Conservation (phyloP, 345 rosid genomes). For the Brassica nigra region DNA sequence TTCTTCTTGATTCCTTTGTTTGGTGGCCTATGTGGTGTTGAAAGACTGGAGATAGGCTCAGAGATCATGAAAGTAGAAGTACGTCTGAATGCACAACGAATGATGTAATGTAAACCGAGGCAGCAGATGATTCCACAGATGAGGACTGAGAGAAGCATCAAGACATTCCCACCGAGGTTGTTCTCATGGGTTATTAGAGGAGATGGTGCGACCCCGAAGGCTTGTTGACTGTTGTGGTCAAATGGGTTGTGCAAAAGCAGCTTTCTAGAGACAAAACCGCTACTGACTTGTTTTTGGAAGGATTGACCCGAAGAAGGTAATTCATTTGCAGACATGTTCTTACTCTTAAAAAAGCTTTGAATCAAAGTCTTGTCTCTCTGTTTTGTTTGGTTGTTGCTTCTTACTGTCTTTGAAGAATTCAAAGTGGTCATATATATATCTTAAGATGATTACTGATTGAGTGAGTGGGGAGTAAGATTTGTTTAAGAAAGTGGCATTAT, state of each 20-base stretch:
- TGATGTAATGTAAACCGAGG: background rate
- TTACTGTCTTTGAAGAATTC: background rate
- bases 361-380: conserved; percentile 2
- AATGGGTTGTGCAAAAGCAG: background rate
- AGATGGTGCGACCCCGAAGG: background rate
- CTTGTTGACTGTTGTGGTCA: background rate
- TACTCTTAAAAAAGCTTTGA: background rate
- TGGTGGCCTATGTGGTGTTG: background rate
- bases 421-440: conserved; percentile 28
- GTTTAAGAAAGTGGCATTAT: conserved; percentile 19
- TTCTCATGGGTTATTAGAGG: background rate
- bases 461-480: conserved; percentile 16
- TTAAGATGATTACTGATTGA: conserved; percentile 13
- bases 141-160: background rate
- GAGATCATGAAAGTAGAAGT: background rate
- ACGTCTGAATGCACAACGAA: background rate
- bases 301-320: background rate
- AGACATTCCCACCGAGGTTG: background rate
- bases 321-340: background rate
- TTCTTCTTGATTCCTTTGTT: background rate
- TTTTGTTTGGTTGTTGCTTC: conserved; percentile 9
- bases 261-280: background rate
- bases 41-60: background rate
- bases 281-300: background rate
- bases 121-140: conserved; percentile 1